Evolutionary conservation across 345 rosid genomes (phyloP), one percentile per base, ranked within the genome.

Genomic region (Gossypium sturtianum): DNA sequence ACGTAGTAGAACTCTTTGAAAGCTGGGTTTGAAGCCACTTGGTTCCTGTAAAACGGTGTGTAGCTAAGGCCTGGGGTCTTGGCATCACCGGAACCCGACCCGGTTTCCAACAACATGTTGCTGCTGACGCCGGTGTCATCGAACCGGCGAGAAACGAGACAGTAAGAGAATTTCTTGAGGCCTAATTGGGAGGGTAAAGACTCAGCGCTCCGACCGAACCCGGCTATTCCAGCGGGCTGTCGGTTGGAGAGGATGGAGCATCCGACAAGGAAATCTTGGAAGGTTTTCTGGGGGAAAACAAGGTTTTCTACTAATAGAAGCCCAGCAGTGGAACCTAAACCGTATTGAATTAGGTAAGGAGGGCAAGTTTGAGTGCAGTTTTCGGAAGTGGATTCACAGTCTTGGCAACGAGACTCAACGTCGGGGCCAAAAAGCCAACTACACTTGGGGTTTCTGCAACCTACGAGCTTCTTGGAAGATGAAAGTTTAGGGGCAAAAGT

Each of bases 201-300:
- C 61, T 85, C 88, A 27, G 44, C 27, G 73, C 86, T 81, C 19
- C 97, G 90, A 16, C 98, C 98, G 70, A 94, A 94, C 73, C 97
- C 98, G 59, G 88, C 95, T 6, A 92, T 89, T 52, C 98, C 98
- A 41, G 92, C 95, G 11, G 98, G 98, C 76, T 88, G 95, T 27
- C 89, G 86, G 81, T n/a, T 78, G 2, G 97, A 92, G 58, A 89
- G 2, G 66, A 91, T 63, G 27, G 97, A 92, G 81, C 98, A 94
- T 7, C 98, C 98, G 60, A 85, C 88, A 1, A 90, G 81, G 76
- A 94, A 86, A 77, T 84, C 78, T 57, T 88, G 81, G 29, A 87
- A 77, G 8, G 81, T 79, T 62, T 81, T 80, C 51, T 82, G 62
- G 4, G 92, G 82, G 52, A 94, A 84, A 61, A 74, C 74, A 7